phyloP scores from a whole-genome alignment of 2,329 filamentous ascomycete genomes.

The Monilinia polystroma region DNA sequence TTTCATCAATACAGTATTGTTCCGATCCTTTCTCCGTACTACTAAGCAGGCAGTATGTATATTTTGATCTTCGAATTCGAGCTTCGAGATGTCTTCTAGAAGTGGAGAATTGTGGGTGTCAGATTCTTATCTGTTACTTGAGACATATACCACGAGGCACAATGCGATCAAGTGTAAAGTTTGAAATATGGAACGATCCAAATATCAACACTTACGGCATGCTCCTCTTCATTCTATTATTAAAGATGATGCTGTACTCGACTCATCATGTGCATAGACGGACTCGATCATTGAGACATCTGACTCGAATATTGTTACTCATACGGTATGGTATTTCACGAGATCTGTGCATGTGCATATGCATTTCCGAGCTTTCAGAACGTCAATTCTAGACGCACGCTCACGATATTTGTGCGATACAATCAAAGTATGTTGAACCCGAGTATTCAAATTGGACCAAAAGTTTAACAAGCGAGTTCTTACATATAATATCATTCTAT shows the following conservation, averaged over 20 bases:
- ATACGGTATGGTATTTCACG: background rate
- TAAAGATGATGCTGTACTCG: too few relatives aligned
- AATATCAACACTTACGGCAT: too few relatives aligned
- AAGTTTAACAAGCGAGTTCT: background rate
- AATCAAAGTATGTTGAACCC: background rate
- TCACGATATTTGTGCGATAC: background rate
- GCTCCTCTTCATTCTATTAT: too few relatives aligned
- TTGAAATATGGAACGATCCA: background rate
- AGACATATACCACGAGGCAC: constrained; percentile 9
- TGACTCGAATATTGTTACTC: constrained; percentile 10
- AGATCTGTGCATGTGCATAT: background rate
- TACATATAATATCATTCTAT: background rate
- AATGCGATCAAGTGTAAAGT: background rate
- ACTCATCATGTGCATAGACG: too few relatives aligned
- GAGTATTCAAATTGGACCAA: background rate
- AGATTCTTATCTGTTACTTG: background rate
- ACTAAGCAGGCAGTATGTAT: too few relatives aligned
- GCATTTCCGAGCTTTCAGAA: background rate
- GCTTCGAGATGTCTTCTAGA: background rate
- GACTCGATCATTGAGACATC: background rate
- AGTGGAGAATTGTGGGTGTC: background rate
- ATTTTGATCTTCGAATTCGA: background rate
- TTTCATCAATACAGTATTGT: too few relatives aligned
- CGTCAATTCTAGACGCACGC: background rate
- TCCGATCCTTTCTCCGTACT: background rate